These are phyloP conservation scores for Fusarium pseudocircinatum DNA, from an alignment of 2,329 filamentous ascomycete species.

Conservation along the genomic window DNA sequence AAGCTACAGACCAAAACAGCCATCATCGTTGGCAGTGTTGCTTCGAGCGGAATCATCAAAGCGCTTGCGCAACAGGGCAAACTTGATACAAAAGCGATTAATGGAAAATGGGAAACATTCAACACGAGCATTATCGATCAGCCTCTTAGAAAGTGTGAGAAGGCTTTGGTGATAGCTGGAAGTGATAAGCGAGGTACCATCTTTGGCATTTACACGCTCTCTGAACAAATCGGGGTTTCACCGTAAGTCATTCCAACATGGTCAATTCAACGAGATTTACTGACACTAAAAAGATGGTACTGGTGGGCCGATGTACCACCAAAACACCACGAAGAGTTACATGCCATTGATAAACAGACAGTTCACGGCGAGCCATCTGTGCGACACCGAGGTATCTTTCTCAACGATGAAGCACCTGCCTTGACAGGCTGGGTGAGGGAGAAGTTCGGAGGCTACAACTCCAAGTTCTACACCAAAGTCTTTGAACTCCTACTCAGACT, in stretches of 20 bases:
- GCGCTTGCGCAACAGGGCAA: background rate
- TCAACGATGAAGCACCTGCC: constrained; percentile 62
- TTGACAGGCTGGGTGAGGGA: constrained; percentile 66
- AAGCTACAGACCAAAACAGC: background rate
- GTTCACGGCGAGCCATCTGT: constrained; percentile 62
- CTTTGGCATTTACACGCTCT: constrained; percentile 22
- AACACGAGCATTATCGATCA: background rate
- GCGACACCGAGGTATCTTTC: constrained; percentile 69
- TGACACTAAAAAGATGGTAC: constrained; percentile 11
- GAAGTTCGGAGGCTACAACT: constrained; percentile 60
- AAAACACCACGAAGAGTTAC: background rate
- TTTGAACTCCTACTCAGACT: constrained; percentile 62
- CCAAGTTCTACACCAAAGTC: constrained; percentile 68
- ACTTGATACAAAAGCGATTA: background rate
- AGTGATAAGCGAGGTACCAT: constrained; percentile 27
- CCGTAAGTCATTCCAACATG: background rate
- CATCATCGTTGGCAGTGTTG: constrained; percentile 6
- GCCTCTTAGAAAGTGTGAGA: background rate
- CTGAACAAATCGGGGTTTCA: constrained; percentile 28
- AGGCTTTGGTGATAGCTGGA: constrained; percentile 3
- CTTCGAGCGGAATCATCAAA: background rate
- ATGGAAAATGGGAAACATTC: constrained; percentile 28
- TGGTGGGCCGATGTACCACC: constrained; percentile 38
- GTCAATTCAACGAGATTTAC: accelerated
- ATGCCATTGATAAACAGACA: background rate